Conservation (phyloP, 2,329 filamentous ascomycete genomes). For the Sarocladium strictum region DNA sequence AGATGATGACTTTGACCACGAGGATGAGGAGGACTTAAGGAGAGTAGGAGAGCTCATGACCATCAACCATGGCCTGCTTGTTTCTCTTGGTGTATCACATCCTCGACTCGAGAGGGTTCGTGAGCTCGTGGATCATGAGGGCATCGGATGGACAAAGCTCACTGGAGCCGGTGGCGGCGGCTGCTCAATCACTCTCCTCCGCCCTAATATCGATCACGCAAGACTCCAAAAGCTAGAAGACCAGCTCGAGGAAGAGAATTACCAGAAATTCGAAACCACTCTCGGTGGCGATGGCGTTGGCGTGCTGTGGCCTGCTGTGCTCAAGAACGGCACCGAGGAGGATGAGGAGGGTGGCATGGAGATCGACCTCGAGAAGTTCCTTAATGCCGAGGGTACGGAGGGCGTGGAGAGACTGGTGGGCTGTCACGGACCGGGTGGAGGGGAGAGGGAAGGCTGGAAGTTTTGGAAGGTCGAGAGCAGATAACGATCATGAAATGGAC, state of each 20-base stretch:
- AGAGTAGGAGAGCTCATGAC: slow-evolving; percentile 82
- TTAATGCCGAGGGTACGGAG: slow-evolving; percentile 76
- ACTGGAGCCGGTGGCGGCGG: slow-evolving; percentile 94
- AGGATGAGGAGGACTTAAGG: slow-evolving; percentile 57
- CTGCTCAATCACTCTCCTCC: slow-evolving; percentile 87
- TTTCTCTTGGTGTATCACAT: slow-evolving; percentile 90
- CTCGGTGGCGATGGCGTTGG: slow-evolving; percentile 91
- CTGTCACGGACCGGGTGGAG: slow-evolving; percentile 56
- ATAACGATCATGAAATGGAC: slow-evolving; percentile 12
- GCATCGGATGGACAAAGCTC: slow-evolving; percentile 94
- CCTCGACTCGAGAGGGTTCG: slow-evolving; percentile 87
- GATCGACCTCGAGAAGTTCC: slow-evolving; percentile 79
- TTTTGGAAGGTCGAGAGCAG: slow-evolving; percentile 66
- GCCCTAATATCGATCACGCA: slow-evolving; percentile 52
- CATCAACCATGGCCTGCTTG: slow-evolving; percentile 88
- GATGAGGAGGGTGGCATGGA: slow-evolving; percentile 79
- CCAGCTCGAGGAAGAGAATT: slow-evolving; percentile 65
- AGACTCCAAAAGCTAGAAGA: slow-evolving; percentile 58
- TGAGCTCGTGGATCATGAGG: slow-evolving; percentile 82
- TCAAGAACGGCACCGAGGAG: slow-evolving; percentile 77
- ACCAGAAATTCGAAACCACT: slow-evolving; percentile 80
- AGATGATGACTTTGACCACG: slow-evolving; percentile 61
- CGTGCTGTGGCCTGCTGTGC: slow-evolving; percentile 85
- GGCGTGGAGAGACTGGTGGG: slow-evolving; percentile 86
- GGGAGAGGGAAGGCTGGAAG: slow-evolving; percentile 76